phyloP scores from a whole-genome alignment of 345 rosid genomes.

The Lumnitzera racemosa region DNA sequence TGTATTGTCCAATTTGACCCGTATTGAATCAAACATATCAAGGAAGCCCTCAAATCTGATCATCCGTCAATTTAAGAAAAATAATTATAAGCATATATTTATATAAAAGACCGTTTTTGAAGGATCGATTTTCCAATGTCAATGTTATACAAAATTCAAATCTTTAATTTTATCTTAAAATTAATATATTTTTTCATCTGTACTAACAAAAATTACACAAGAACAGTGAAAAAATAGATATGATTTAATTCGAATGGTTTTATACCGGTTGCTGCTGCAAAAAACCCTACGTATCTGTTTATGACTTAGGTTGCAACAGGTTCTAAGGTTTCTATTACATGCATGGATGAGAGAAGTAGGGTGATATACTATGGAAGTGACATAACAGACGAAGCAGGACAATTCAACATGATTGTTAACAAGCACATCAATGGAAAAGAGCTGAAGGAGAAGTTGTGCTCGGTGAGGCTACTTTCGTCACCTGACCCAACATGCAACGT shows the following conservation, averaged over 20 bases:
- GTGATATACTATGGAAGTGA: constrained; percentile 56
- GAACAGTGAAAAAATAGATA: too few relatives aligned
- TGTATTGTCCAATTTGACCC: too few relatives aligned
- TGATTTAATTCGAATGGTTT: too few relatives aligned
- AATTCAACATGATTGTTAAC: constrained; percentile 36
- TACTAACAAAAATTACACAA: too few relatives aligned
- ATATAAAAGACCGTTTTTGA: too few relatives aligned
- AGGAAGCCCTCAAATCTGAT: not conserved
- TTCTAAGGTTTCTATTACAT: constrained; percentile 47
- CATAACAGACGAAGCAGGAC: constrained; percentile 49
- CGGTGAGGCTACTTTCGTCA: constrained; percentile 59
- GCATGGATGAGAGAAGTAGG: constrained; percentile 67
- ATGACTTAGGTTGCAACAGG: constrained; percentile 19
- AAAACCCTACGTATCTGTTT: not conserved
- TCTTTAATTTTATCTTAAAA: too few relatives aligned
- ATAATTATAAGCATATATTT: too few relatives aligned
- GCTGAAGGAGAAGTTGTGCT: constrained; percentile 36
- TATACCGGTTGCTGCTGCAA: too few relatives aligned
- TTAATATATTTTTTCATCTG: too few relatives aligned
- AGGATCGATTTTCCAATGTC: too few relatives aligned
- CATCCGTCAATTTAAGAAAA: not conserved
- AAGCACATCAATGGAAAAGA: constrained; percentile 37
- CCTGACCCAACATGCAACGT: constrained; percentile 50
- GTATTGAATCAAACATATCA: too few relatives aligned
- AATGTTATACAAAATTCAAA: too few relatives aligned